Evolutionary conservation across 75 land plant species (phyloP).

Genomic region (Ceratopteris richardii): DNA sequence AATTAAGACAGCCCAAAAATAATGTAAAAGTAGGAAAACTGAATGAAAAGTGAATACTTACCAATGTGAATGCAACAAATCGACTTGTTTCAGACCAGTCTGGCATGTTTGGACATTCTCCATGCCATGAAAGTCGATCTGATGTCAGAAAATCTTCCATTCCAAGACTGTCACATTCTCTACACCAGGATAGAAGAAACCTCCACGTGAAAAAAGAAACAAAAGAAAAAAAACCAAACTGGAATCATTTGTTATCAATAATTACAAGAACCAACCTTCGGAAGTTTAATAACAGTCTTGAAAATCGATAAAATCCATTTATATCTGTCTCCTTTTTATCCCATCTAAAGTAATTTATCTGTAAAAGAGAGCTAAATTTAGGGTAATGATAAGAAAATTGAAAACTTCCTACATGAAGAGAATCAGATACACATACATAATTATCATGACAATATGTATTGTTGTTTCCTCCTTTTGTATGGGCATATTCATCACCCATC

Average conservation of each 20-base stretch:
- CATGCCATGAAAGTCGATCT: conserved; percentile 87
- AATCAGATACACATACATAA: conserved; percentile 30
- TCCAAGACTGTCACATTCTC: conserved; percentile 72
- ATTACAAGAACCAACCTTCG: conserved; percentile 47
- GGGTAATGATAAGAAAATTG: not conserved
- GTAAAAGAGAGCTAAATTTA: conserved; percentile 1
- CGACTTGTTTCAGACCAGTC: conserved; percentile 92
- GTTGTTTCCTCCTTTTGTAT: conserved; percentile 98
- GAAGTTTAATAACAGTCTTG: conserved; percentile 61
- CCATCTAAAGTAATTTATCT: conserved; percentile 96
- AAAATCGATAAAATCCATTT: conserved; percentile 67
- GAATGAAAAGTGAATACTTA: conserved; percentile 14
- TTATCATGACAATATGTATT: conserved; percentile 97
- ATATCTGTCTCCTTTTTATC: conserved; percentile 59
- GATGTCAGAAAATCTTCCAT: conserved; percentile 81
- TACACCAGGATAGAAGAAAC: conserved; percentile 11
- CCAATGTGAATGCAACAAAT: conserved; percentile 95
- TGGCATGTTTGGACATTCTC: conserved; percentile 56
- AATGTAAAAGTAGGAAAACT: not conserved
- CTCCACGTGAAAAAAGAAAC: not conserved
- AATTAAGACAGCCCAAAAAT: not conserved
- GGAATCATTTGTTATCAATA: too few species aligned
- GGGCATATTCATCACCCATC: conserved; percentile 98
- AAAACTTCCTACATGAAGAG: too few species aligned
- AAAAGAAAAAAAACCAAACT: not conserved